Percentiles rank a stretch among this genome's conserved stretches.
Conservation (phyloP, 2,329 filamentous ascomycete species). For the Trichothecium sympodiale region DNA sequence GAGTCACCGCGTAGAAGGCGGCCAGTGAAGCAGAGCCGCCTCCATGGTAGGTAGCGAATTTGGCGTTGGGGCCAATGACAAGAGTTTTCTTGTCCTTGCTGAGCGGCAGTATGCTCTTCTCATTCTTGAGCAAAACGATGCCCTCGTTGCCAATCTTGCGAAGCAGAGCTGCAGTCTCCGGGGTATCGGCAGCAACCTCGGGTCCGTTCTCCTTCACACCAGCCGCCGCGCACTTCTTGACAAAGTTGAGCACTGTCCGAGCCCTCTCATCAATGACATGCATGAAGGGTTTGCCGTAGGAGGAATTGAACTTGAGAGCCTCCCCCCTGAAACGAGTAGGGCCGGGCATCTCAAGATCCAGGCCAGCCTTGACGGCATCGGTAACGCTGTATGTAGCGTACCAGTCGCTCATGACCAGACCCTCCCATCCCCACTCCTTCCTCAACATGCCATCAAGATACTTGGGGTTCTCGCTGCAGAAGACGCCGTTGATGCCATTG, state of each 20-base stretch:
- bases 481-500: constrained; percentile 46
- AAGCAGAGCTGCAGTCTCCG: constrained; percentile 51
- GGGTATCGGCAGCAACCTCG: constrained; percentile 44
- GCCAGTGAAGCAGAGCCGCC: constrained; percentile 52
- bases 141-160: constrained; percentile 56
- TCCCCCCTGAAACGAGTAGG: constrained; percentile 40
- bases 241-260: constrained; percentile 44
- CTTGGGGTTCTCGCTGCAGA: constrained; percentile 41
- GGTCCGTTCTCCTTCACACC: constrained; percentile 43
- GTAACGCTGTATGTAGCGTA: constrained; percentile 44
- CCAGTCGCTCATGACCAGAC: constrained; percentile 50
- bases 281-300: constrained; percentile 43
- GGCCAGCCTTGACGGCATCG: constrained; percentile 36
- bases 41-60: constrained; percentile 46
- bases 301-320: constrained; percentile 37
- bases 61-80: constrained; percentile 47
- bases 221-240: constrained; percentile 43
- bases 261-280: constrained; percentile 47
- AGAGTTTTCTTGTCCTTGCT: constrained; percentile 50
- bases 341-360: constrained; percentile 52
- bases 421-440: constrained; percentile 46
- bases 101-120: constrained; percentile 50
- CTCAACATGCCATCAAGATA: constrained; percentile 40
- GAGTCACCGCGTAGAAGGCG: constrained; percentile 59
- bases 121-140: constrained; percentile 65